Percentiles rank a stretch among this genome's conserved stretches.
phyloP scores from a whole-genome alignment of 1,284 basidiomycete species.

The Rhodofomes roseus region DNA sequence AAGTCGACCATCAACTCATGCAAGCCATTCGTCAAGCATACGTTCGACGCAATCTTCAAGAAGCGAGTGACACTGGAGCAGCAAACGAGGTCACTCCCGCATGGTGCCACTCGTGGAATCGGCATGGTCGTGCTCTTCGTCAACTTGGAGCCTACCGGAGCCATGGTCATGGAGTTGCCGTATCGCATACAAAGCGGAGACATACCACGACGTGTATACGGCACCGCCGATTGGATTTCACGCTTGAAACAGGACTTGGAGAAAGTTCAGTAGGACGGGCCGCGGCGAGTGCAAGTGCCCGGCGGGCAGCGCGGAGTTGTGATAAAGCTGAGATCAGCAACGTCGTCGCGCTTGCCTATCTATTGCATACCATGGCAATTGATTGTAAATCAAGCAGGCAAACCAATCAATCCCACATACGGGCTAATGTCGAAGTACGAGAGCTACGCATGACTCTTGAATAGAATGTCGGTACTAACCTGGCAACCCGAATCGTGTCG shows the following conservation, averaged over 20 bases:
- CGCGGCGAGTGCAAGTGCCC: background rate
- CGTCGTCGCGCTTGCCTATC: background rate
- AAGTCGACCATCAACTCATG: background rate
- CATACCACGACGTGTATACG: background rate
- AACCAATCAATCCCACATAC: background rate
- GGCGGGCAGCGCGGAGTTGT: background rate
- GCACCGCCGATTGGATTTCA: background rate
- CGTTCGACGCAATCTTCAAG: background rate
- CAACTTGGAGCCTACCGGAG: background rate
- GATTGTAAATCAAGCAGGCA: background rate
- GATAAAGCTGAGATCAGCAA: slow-evolving; percentile 11
- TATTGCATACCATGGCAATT: too few relatives aligned
- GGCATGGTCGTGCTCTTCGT: background rate
- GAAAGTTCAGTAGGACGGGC: background rate
- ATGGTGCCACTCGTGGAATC: background rate
- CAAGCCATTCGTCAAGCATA: background rate
- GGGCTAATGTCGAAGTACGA: background rate
- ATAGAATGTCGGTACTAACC: background rate
- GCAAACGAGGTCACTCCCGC: background rate
- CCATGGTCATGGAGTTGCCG: background rate
- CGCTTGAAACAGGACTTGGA: background rate
- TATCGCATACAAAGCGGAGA: background rate
- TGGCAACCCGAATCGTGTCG: background rate
- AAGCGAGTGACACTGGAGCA: background rate
- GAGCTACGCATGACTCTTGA: background rate